Percentiles rank a stretch among this genome's conserved stretches.
These are phyloP conservation scores for Solanum hybrid DNA, from an alignment of 305 asterid species.

Conservation along the genomic window DNA sequence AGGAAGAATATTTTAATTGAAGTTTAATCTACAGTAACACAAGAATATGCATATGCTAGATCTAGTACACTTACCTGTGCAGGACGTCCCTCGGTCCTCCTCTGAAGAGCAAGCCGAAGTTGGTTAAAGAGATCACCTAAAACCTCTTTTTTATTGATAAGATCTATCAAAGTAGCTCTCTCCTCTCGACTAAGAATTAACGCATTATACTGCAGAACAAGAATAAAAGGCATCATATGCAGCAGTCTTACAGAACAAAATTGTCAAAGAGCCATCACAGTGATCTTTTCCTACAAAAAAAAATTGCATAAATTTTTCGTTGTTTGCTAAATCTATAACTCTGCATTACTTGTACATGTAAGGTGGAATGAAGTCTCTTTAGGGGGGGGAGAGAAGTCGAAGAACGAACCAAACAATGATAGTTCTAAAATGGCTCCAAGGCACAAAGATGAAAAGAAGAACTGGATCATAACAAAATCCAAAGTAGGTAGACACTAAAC, in stretches of 20 bases:
- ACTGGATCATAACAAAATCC: not conserved
- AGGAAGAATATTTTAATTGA: not conserved
- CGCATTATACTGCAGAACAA: conserved; percentile 66
- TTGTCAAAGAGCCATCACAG: not conserved
- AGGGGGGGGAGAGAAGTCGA: not conserved
- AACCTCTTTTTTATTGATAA: conserved; percentile 78
- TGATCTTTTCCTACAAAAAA: too few relatives aligned
- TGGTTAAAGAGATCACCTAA: conserved; percentile 90
- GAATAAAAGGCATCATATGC: conserved; percentile 8
- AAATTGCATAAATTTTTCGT: too few relatives aligned
- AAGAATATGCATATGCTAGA: not conserved
- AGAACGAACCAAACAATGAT: not conserved
- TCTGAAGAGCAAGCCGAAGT: conserved; percentile 84
- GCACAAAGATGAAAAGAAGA: not conserved
- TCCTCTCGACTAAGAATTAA: conserved; percentile 49
- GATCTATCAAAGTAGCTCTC: conserved; percentile 66
- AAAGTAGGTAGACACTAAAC: not conserved
- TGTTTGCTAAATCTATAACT: not conserved
- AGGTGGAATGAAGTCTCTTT: not conserved
- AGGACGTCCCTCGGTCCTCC: conserved; percentile 69
- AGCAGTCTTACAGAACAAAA: not conserved
- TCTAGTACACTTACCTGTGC: conserved; percentile 53
- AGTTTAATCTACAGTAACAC: not conserved
- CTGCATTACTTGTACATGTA: not conserved
- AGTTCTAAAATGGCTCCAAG: not conserved